Conservation (phyloP, 2,329 filamentous ascomycete species). For the Acarospora socialis region DNA sequence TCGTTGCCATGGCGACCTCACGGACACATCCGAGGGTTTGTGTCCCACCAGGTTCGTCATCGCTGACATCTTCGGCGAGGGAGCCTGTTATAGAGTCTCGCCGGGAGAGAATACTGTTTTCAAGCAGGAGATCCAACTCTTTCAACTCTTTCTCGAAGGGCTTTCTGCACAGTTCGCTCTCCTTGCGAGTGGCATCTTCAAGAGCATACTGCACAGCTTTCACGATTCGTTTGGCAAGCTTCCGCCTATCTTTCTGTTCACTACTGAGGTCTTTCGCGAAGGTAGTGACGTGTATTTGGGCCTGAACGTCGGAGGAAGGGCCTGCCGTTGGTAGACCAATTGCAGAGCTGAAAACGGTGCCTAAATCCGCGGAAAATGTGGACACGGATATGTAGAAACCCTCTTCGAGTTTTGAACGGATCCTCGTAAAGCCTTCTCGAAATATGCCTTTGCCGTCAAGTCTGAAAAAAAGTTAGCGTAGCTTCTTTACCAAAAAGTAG, state of each 20-base stretch:
- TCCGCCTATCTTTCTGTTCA: slow-evolving; percentile 68
- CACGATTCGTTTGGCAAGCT: slow-evolving; percentile 77
- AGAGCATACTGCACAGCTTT: slow-evolving; percentile 67
- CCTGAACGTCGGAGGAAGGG: slow-evolving; percentile 33
- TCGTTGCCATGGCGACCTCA: slow-evolving; percentile 19
- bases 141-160: slow-evolving; percentile 55
- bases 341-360: slow-evolving; percentile 40
- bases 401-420: slow-evolving; percentile 39
- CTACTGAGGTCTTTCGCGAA: slow-evolving; percentile 28
- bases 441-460: slow-evolving; percentile 42
- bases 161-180: slow-evolving; percentile 64
- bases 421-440: slow-evolving; percentile 36
- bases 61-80: slow-evolving; percentile 27
- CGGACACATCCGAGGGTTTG: slow-evolving; percentile 26
- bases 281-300: slow-evolving; percentile 34
- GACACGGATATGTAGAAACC: slow-evolving; percentile 46
- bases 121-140: slow-evolving; percentile 60
- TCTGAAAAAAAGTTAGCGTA: slow-evolving; percentile 17
- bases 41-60: slow-evolving; percentile 29
- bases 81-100: slow-evolving; percentile 35
- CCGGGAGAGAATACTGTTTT: slow-evolving; percentile 45
- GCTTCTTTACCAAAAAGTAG: not conserved
- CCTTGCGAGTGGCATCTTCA: slow-evolving; percentile 61
- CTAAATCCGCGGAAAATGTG: slow-evolving; percentile 45
- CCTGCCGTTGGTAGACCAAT: slow-evolving; percentile 35